phyloP scores from a whole-genome alignment of 352 stramenopile genomes.

The Globisporangium canariense region DNA sequence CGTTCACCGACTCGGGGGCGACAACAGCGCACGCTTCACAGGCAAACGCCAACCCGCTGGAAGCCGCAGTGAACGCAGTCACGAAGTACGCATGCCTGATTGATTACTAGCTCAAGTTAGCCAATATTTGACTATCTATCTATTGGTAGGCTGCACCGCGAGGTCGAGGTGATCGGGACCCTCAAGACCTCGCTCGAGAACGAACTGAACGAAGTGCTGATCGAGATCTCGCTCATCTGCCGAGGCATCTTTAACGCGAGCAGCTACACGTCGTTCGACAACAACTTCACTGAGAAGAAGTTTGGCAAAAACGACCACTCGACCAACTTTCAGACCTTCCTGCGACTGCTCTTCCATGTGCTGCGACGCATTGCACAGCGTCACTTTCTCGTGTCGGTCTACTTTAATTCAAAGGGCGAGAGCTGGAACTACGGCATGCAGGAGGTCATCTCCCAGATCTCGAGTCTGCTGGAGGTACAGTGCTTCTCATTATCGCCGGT shows the following conservation, averaged over 20 bases:
- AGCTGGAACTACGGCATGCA: slow-evolving; percentile 67
- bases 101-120: slow-evolving; percentile 1
- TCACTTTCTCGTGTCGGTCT: slow-evolving; percentile 59
- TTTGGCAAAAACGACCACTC: slow-evolving; percentile 71
- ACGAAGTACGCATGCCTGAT: slow-evolving; percentile 48
- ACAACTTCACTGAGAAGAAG: slow-evolving; percentile 66
- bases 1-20: slow-evolving; percentile 19
- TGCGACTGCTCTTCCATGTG: slow-evolving; percentile 65
- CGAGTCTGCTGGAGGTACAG: slow-evolving; percentile 54
- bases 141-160: slow-evolving; percentile 48
- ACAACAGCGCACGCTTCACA: not conserved
- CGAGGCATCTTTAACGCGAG: slow-evolving; percentile 68
- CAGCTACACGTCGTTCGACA: slow-evolving; percentile 76
- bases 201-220: slow-evolving; percentile 58
- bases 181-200: slow-evolving; percentile 68
- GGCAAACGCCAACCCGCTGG: slow-evolving; percentile 35
- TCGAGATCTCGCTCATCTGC: slow-evolving; percentile 66
- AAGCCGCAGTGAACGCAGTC: slow-evolving; percentile 51
- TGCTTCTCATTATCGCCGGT: not conserved
- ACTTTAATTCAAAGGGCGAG: slow-evolving; percentile 61
- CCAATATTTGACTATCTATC: not conserved
- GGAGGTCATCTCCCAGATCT: slow-evolving; percentile 65
- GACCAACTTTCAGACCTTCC: slow-evolving; percentile 62
- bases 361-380: slow-evolving; percentile 59
- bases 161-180: slow-evolving; percentile 72